Evolutionary conservation across 1,284 basidiomycete genomes (phyloP).

Genomic region (Ganoderma leucocontextum): DNA sequence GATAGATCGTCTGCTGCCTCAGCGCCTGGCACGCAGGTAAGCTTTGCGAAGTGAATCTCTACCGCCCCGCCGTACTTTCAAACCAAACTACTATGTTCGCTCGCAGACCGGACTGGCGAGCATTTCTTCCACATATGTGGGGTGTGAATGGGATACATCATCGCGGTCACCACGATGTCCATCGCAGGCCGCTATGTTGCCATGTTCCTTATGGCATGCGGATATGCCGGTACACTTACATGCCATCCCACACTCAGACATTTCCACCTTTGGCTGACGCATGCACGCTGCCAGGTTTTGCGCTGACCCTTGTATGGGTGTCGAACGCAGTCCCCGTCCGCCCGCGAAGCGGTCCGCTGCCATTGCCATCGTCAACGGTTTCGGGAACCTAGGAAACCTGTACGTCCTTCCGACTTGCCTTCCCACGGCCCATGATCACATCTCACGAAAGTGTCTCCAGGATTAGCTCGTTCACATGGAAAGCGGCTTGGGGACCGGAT

Average conservation of each 20-base stretch:
- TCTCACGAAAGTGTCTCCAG: slow-evolving; percentile 27
- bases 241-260: slow-evolving; percentile 9
- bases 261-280: not conserved
- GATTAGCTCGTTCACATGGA: slow-evolving; percentile 50
- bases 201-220: slow-evolving; percentile 70
- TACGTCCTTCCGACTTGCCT: slow-evolving; percentile 33
- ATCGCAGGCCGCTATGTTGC: slow-evolving; percentile 67
- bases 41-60: slow-evolving; percentile 18
- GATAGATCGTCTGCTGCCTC: slow-evolving; percentile 60
- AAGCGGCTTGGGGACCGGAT: slow-evolving; percentile 47
- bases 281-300: slow-evolving; percentile 51
- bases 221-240: slow-evolving; percentile 55
- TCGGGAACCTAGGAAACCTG: slow-evolving; percentile 51
- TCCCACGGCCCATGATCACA: not conserved
- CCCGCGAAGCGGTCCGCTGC: slow-evolving; percentile 64
- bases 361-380: slow-evolving; percentile 52
- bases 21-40: slow-evolving; percentile 75
- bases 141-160: slow-evolving; percentile 67
- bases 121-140: slow-evolving; percentile 77
- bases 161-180: slow-evolving; percentile 62
- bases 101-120: slow-evolving; percentile 64
- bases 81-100: not conserved
- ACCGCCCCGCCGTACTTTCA: not conserved
- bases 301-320: slow-evolving; percentile 70
- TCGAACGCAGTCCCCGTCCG: slow-evolving; percentile 69